A percentile compares a stretch with the other conserved stretches of the same genome.
Conservation (phyloP, 164 flowering plant species). For the Stephania yunnanensis region DNA sequence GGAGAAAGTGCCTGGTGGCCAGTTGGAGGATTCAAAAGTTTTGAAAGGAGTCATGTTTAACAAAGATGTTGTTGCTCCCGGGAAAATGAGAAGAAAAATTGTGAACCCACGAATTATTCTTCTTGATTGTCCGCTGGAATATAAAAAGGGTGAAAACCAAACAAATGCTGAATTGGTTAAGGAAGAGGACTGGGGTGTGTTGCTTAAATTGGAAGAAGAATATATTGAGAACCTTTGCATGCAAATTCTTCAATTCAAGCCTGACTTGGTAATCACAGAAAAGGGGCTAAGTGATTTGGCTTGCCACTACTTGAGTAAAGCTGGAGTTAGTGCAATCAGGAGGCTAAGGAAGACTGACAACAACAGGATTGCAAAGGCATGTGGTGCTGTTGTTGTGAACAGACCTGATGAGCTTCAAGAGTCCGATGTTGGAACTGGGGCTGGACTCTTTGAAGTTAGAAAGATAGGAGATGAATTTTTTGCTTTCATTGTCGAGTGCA, state of each 20-base stretch:
- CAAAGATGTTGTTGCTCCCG: slow-evolving; percentile 94
- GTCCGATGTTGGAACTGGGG: slow-evolving; percentile 91
- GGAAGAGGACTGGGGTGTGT: slow-evolving; percentile 79
- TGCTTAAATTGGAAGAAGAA: slow-evolving; percentile 90
- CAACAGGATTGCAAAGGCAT: slow-evolving; percentile 93
- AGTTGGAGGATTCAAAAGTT: slow-evolving; percentile 85
- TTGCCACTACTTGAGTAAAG: slow-evolving; percentile 86
- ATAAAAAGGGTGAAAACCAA: slow-evolving; percentile 96
- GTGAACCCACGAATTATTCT: slow-evolving; percentile 85
- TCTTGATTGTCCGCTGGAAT: slow-evolving; percentile 89
- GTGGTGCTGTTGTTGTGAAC: slow-evolving; percentile 90
- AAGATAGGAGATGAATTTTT: slow-evolving; percentile 97
- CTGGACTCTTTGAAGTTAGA: slow-evolving; percentile 90
- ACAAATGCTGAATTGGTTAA: slow-evolving; percentile 90
- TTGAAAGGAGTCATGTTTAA: slow-evolving; percentile 91
- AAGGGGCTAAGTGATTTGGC: slow-evolving; percentile 96
- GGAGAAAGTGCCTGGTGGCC: slow-evolving; percentile 96
- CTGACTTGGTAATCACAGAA: slow-evolving; percentile 89
- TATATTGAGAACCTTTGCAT: slow-evolving; percentile 65
- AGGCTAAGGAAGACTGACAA: slow-evolving; percentile 91
- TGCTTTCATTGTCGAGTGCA: slow-evolving; percentile 79
- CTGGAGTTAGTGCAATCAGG: slow-evolving; percentile 93
- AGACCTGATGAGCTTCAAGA: slow-evolving; percentile 96
- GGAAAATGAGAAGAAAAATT: slow-evolving; percentile 95
- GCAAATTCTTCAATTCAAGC: slow-evolving; percentile 83